A percentile compares a stretch with the other conserved stretches of the same genome.
These are phyloP conservation scores for Moricandia arvensis DNA, from an alignment of 345 rosid species.

Conservation along the genomic window DNA sequence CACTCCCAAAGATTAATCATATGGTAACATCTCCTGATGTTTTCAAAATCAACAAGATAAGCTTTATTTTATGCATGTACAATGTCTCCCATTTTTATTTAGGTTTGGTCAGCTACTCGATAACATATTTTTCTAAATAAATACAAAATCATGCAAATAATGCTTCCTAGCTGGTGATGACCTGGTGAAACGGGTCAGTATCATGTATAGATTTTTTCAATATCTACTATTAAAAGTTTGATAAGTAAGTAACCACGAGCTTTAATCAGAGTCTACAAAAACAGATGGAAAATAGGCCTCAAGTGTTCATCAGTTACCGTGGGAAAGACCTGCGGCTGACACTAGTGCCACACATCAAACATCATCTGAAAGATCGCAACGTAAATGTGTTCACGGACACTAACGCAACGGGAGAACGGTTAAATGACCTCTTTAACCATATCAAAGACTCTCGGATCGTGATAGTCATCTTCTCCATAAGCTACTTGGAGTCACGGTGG, in stretches of 20 bases:
- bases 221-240: not conserved
- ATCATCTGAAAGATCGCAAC: not conserved
- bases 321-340: not conserved
- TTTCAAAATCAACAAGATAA: not conserved
- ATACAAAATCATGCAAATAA: not conserved
- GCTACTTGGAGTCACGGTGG: not conserved
- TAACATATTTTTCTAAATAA: not conserved
- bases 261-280: not conserved
- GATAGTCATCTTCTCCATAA: not conserved
- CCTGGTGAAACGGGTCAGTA: not conserved
- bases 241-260: not conserved
- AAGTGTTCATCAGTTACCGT: slow-evolving; percentile 18
- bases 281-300: not conserved
- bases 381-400: slow-evolving; percentile 24
- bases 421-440: not conserved
- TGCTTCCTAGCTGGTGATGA: not conserved
- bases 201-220: not conserved
- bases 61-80: not conserved
- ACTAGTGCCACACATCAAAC: not conserved
- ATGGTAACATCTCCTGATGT: not conserved
- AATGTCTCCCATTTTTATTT: not conserved
- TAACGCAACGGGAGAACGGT: not conserved
- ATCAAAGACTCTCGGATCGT: not conserved
- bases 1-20: not conserved
- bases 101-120: not conserved